Base-by-base conservation (phyloP, 2,329 filamentous ascomycete species). In the Akanthomyces lecanii region DNA sequence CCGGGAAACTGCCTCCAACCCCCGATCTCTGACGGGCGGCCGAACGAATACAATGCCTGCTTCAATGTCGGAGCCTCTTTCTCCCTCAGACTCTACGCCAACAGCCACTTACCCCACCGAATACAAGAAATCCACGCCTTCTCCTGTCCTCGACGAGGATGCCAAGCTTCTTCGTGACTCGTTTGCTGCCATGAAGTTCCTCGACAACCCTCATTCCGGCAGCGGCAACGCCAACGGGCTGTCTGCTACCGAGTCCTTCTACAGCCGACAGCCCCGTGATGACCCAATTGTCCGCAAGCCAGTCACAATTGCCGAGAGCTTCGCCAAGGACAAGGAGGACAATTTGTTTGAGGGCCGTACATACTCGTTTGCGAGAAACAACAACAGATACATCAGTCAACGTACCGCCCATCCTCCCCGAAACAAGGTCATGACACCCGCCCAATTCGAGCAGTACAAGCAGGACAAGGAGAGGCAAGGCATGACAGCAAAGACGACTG, bases 351-450 rank as follows among this genome's bases (percentile, higher is more conserved):
- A 84, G 63, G 80, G 75, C 28, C 80, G 76, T 42, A 67, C 76
- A 10, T 69, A 75, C 2, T 76, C 76, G 4, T 74, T 76, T 8
- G 72, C 74, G 12, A 74, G 74, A 50, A 66, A 75, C 28, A 71
- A 72, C 14, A 73, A 76, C 44, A 77, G 76, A 64, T 73, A 73
- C 56, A 66, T 67, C 23, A 61, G 40, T 7, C 70, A 71, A 12
- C 76, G 69, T 58, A 74, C 71, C 54, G 70, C 72, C 8, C 79
- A 72, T 60, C 74, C 78, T 2, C 75, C 82, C 10, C 79, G 80
- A 23, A 89, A 85, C 72, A 95, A 95, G 74, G 89, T 95, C 66
- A 96, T 97, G 91, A 97, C 92, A 1, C 89, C 89, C 1, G 90
- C 88, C 12, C 87, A 97, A 72, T 97, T 96, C 68, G 92, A 97